These are phyloP conservation scores for Trichoderma endophyticum DNA, from an alignment of 2,329 filamentous ascomycete genomes.

Conservation along the genomic window DNA sequence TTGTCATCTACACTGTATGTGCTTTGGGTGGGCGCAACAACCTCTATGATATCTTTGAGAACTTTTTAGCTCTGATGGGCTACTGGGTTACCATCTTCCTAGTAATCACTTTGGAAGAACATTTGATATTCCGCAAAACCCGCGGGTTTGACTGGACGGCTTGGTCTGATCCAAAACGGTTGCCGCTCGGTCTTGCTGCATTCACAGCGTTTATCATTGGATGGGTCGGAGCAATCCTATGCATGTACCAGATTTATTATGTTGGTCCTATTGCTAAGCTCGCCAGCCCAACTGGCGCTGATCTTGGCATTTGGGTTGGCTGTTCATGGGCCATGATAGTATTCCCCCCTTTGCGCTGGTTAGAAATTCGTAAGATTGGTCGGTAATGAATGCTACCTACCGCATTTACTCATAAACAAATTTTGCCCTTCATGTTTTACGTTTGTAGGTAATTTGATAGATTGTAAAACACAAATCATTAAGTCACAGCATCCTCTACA, in stretches of 20 bases:
- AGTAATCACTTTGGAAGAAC: slow-evolving; percentile 45
- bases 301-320: slow-evolving; percentile 56
- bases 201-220: slow-evolving; percentile 43
- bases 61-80: slow-evolving; percentile 52
- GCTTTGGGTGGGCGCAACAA: slow-evolving; percentile 50
- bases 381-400: slow-evolving; percentile 20
- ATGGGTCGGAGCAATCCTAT: slow-evolving; percentile 51
- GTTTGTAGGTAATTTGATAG: too few relatives aligned
- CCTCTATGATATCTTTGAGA: slow-evolving; percentile 53
- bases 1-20: slow-evolving; percentile 54
- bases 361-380: slow-evolving; percentile 29
- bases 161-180: slow-evolving; percentile 45
- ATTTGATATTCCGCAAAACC: slow-evolving; percentile 42
- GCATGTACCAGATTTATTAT: slow-evolving; percentile 59
- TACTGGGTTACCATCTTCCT: slow-evolving; percentile 55
- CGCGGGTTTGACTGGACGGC: slow-evolving; percentile 41
- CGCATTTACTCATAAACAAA: too few relatives aligned
- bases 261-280: slow-evolving; percentile 54
- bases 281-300: slow-evolving; percentile 43
- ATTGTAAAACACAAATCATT: too few relatives aligned
- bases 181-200: slow-evolving; percentile 45
- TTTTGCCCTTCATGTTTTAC: too few relatives aligned
- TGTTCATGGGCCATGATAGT: slow-evolving; percentile 58
- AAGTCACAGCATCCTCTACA: too few relatives aligned
- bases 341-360: slow-evolving; percentile 28